These are phyloP conservation scores for Eucalyptus rudis DNA, from an alignment of 345 rosid species.

Conservation along the genomic window DNA sequence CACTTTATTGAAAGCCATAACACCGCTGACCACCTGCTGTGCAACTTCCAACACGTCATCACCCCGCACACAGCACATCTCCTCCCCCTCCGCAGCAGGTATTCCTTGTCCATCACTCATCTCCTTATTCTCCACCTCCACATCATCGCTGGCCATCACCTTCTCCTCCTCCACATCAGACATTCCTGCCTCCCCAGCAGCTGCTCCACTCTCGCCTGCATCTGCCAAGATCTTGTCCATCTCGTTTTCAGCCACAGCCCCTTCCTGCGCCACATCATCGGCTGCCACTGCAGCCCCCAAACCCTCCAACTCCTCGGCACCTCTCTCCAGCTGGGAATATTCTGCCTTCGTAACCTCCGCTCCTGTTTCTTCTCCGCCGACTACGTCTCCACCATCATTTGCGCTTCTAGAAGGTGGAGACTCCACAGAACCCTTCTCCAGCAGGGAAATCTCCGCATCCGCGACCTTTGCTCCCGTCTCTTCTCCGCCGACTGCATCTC, in stretches of 20 bases:
- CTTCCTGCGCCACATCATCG: not conserved
- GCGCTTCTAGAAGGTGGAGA: not conserved
- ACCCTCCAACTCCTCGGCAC: not conserved
- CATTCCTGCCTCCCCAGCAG: not conserved
- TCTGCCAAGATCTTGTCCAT: not conserved
- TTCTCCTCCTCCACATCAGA: not conserved
- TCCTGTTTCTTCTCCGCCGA: not conserved
- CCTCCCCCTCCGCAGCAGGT: not conserved
- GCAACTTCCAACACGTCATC: not conserved
- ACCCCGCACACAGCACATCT: not conserved
- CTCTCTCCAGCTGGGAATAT: not conserved
- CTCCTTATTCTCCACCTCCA: not conserved
- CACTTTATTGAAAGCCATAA: not conserved
- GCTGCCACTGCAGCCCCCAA: not conserved
- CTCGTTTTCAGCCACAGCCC: not conserved
- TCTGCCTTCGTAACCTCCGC: not conserved
- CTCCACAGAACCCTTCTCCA: not conserved
- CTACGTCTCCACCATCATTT: not conserved
- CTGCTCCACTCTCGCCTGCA: not conserved
- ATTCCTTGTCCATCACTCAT: not conserved
- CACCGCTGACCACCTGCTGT: not conserved
- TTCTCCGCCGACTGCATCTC: not conserved
- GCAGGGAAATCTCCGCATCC: not conserved
- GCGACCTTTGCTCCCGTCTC: not conserved
- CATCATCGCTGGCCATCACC: not conserved